Percentiles rank a stretch among this genome's conserved stretches.
phyloP scores from a whole-genome alignment of 805 yeast species.

The Spathaspora boniae region DNA sequence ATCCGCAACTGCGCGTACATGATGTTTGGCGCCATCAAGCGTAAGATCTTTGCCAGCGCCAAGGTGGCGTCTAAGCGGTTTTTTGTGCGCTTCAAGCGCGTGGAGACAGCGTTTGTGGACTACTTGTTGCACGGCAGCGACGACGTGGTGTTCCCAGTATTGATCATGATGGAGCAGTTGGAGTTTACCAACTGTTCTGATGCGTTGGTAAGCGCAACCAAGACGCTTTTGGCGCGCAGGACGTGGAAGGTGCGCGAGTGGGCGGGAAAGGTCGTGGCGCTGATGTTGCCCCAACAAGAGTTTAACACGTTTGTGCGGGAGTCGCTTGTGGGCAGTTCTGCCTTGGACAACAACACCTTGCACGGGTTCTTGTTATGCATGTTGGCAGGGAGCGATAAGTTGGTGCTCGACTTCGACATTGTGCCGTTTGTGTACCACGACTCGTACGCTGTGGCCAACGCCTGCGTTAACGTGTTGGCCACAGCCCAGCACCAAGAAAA shows the following conservation, averaged over 20 bases:
- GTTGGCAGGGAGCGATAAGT: constrained; percentile 1
- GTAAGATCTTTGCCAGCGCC: constrained; percentile 69
- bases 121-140: constrained; percentile 33
- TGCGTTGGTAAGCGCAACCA: background rate
- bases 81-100: constrained; percentile 59
- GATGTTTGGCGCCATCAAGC: constrained; percentile 84
- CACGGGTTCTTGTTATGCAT: constrained; percentile 8
- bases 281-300: constrained; percentile 16
- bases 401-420: no score
- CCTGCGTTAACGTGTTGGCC: constrained; percentile 5
- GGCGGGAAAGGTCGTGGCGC: constrained; percentile 69
- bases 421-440: background rate
- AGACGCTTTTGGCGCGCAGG: constrained; percentile 42
- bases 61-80: constrained; percentile 61
- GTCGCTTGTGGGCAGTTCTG: background rate
- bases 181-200: constrained; percentile 39
- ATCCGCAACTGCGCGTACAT: constrained; percentile 89
- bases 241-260: constrained; percentile 87
- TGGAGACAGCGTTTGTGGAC: constrained; percentile 47
- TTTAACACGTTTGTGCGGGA: constrained; percentile 24
- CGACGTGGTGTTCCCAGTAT: constrained; percentile 66
- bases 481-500: background rate
- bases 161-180: constrained; percentile 67
- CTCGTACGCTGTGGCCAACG: constrained; percentile 7
- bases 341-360: constrained; percentile 5